phyloP scores from a whole-genome alignment of 2,329 filamentous ascomycete genomes.

The Aspergillus fumigatiaffinis region DNA sequence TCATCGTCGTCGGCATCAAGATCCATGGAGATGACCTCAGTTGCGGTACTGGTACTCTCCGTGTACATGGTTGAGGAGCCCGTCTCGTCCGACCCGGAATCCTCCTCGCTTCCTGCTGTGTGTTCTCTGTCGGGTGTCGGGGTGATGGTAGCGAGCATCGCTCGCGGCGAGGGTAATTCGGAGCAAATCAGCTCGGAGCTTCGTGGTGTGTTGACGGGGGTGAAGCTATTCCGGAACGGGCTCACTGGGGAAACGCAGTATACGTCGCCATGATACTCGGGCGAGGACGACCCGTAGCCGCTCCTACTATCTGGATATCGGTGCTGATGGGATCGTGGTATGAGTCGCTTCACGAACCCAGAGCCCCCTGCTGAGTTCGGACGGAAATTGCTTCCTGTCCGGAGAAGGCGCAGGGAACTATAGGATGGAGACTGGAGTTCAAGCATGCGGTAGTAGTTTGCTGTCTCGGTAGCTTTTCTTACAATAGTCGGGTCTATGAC shows the following conservation, averaged over 20 bases:
- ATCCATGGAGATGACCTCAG: constrained; percentile 8
- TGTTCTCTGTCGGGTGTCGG: constrained; percentile 4
- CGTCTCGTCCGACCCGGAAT: constrained; percentile 11
- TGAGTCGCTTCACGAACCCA: constrained; percentile 17
- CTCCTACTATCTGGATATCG: constrained; percentile 26
- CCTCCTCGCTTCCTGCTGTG: constrained; percentile 8
- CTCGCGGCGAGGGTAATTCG: constrained; percentile 17
- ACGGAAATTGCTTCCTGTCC: constrained; percentile 1
- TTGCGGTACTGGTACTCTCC: constrained; percentile 10
- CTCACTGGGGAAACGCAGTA: constrained; percentile 39
- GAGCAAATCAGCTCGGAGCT: constrained; percentile 14
- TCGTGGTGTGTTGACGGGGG: constrained; percentile 40
- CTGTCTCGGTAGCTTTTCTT: constrained; percentile 44
- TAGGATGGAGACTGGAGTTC: constrained; percentile 16
- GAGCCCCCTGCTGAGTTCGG: constrained; percentile 9
- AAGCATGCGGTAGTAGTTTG: constrained; percentile 29
- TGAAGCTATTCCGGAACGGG: constrained; percentile 38
- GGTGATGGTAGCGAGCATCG: constrained; percentile 21
- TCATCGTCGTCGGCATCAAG: constrained; percentile 15
- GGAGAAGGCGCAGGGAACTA: not conserved
- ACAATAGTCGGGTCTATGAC: constrained; percentile 59
- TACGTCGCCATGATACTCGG: constrained; percentile 30
- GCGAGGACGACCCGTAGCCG: constrained; percentile 40
- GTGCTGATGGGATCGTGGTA: constrained; percentile 18
- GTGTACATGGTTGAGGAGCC: constrained; percentile 9